phyloP scores from a whole-genome alignment of 306 rosid species.

The Vigna radiata region DNA sequence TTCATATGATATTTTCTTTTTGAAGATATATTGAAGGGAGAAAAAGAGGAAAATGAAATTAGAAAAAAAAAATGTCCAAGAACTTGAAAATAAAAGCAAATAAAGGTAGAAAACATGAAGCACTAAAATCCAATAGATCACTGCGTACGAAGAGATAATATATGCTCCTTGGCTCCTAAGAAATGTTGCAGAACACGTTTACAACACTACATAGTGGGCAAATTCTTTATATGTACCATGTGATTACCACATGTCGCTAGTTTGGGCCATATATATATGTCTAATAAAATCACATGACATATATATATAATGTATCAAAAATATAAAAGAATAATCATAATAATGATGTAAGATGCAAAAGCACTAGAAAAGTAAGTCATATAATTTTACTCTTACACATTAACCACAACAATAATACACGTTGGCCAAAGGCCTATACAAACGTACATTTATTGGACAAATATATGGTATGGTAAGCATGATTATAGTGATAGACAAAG shows the following conservation, averaged over 20 bases:
- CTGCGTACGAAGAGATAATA: slow-evolving; percentile 10
- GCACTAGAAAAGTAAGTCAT: neutral
- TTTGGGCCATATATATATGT: neutral
- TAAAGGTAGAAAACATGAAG: neutral
- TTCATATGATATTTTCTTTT: neutral
- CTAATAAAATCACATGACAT: neutral
- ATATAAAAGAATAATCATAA: neutral
- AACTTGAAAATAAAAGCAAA: neutral
- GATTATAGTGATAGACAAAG: slow-evolving; percentile 19
- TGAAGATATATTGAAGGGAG: neutral
- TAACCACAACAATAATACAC: slow-evolving; percentile 14
- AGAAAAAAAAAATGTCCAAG: slow-evolving; percentile 6
- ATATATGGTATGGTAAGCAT: neutral
- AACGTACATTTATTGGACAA: slow-evolving; percentile 16
- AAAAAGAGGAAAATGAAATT: neutral
- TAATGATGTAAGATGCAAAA: neutral
- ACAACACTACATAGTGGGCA: slow-evolving; percentile 42
- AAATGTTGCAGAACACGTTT: slow-evolving; percentile 40
- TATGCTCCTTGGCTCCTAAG: slow-evolving; percentile 31
- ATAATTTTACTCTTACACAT: slow-evolving; percentile 3
- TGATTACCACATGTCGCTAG: neutral
- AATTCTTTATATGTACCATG: neutral
- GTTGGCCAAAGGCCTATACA: slow-evolving; percentile 48
- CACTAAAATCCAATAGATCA: neutral
- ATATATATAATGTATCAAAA: neutral